Conservation (phyloP, 2,329 filamentous ascomycete species). For the Epichloe sp. region DNA sequence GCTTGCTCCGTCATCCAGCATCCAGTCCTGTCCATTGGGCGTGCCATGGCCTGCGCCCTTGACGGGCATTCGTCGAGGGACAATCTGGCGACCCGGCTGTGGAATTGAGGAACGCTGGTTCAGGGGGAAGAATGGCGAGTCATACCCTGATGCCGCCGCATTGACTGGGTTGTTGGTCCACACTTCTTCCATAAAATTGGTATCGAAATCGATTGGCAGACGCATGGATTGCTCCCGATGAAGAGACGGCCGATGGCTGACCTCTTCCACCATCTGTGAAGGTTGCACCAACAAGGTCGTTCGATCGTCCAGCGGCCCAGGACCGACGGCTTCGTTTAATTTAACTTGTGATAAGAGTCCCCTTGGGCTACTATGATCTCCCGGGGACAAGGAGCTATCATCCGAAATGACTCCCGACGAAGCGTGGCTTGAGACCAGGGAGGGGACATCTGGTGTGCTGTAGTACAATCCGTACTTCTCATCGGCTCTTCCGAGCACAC, state of each 20-base stretch:
- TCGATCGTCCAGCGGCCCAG: slow-evolving; percentile 5
- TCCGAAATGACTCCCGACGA: slow-evolving; percentile 18
- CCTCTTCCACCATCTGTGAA: slow-evolving; percentile 3
- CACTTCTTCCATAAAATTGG: slow-evolving; percentile 12
- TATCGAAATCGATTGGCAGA: slow-evolving; percentile 9
- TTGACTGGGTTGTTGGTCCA: slow-evolving; percentile 10
- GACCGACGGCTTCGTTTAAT: slow-evolving; percentile 6
- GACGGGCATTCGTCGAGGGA: not conserved
- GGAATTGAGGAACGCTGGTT: slow-evolving; percentile 1
- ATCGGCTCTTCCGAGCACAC: slow-evolving; percentile 66
- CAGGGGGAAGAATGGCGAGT: slow-evolving; percentile 2
- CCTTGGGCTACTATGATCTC: slow-evolving; percentile 21
- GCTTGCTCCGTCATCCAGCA: slow-evolving; percentile 41
- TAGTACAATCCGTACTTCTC: slow-evolving; percentile 68
- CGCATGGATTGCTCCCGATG: not conserved
- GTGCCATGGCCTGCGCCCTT: slow-evolving; percentile 9
- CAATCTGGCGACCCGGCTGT: slow-evolving; percentile 11
- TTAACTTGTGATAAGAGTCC: slow-evolving; percentile 19
- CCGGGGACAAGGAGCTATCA: slow-evolving; percentile 11
- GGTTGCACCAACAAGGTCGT: slow-evolving; percentile 7
- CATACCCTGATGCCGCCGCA: not conserved
- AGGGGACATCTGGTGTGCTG: slow-evolving; percentile 46
- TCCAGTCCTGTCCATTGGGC: slow-evolving; percentile 41
- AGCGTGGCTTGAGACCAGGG: slow-evolving; percentile 29
- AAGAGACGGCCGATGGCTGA: not conserved